Evolutionary conservation across 192 early-diverging fungal genomes (phyloP), one percentile per base, ranked within the genome.

Genomic region (Coemansia sp.): DNA sequence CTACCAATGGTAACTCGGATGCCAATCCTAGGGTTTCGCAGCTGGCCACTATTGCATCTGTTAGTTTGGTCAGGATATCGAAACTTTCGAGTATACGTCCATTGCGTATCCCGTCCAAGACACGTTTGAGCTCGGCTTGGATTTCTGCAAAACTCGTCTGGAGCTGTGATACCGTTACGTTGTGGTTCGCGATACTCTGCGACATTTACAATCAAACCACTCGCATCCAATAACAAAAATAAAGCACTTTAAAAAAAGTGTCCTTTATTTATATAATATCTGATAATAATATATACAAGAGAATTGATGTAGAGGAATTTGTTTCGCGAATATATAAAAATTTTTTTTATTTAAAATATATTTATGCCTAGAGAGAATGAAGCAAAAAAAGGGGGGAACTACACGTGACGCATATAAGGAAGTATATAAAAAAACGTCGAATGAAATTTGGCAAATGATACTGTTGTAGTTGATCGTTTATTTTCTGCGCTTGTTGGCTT

Each of bases 1-100:
- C 85, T 7, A 86, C 84, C 36, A 87, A 78, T 33, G 86, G 85
- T 15, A 85, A 67, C 66, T 91, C 90, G 6, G 88, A 87, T 0
- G 88, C 85, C 34, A 91, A 69, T 9, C 89, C 90, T 1, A 91
- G 78, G 12, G 85, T 79, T 54, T 90, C 90, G 69, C 90, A 91
- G 56, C 88, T 88, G 11, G 81, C 83, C 17, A 90, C 89, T 8
- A 88, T 86, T 2, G 86, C 89, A 36, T 86, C 86, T 2, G 90
- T 91, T 0, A 88, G 80, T 45, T 85, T 75, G 66, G 86, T 89
- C 33, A 91, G 82, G n/a, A 88, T 89, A 18, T 90, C 88, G 74
- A 91, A 90, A 69, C 88, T 88, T 69, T 86, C 85, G 11, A 88
- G 84, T 15, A 90, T 85, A 43, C 85, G 83, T 0, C 88, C 86